Percentiles rank a stretch among this genome's conserved stretches.
Conservation (phyloP, 306 rosid genomes). For the Corylus avellana region DNA sequence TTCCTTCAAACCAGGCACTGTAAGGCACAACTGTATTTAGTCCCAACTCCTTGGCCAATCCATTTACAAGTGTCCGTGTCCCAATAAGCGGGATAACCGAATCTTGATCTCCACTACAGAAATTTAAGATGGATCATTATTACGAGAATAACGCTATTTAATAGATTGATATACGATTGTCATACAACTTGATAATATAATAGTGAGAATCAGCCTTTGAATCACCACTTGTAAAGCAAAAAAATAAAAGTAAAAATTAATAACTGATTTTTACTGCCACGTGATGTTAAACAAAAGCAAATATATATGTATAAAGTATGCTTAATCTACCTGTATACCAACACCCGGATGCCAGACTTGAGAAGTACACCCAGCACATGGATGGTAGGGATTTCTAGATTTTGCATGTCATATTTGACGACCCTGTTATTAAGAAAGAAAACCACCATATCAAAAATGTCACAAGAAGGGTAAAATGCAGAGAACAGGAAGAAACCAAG, state of each 20-base stretch:
- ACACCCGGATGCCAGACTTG: slow-evolving; percentile 5
- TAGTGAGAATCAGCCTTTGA: too few relatives aligned
- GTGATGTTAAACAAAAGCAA: neutral
- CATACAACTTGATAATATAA: too few relatives aligned
- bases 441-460: neutral
- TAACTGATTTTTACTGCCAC: too few relatives aligned
- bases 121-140: neutral
- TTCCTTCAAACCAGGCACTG: slow-evolving; percentile 38
- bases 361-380: neutral
- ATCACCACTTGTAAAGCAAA: too few relatives aligned
- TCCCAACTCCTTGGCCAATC: slow-evolving; percentile 36
- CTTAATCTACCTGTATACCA: slow-evolving; percentile 6
- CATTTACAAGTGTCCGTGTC: slow-evolving; percentile 39
- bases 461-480: neutral
- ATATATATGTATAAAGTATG: neutral
- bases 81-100: slow-evolving; percentile 48
- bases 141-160: neutral
- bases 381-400: neutral
- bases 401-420: neutral
- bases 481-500: neutral
- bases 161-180: too few relatives aligned
- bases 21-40: slow-evolving; percentile 32
- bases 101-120: slow-evolving; percentile 35
- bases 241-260: too few relatives aligned
- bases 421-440: neutral